Evolutionary conservation across 1,284 basidiomycete species (phyloP), one percentile per base, ranked within the genome.

Genomic region (Crucibulum parvulum): DNA sequence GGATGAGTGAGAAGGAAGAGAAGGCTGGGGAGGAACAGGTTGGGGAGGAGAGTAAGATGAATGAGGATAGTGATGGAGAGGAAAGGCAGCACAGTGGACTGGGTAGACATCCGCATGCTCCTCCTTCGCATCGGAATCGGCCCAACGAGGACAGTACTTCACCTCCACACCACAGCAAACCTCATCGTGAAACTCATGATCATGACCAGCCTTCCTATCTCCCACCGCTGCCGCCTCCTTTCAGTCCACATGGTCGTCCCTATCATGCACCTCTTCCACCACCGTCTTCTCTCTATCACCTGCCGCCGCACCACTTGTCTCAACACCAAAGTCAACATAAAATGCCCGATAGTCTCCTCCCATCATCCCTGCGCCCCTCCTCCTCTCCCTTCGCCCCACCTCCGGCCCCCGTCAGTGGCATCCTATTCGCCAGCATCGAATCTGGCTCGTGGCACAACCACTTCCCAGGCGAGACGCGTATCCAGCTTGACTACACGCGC

Each of bases 391-490:
- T 41, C 47, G 24, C 47, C 50, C 11, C 50, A 56, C 10, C 48
- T 51, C 52, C 51, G 52, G 7, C 24, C 5, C 24, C 39, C 37
- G 13, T 46, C 51, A 31, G 37, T 6, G 41, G 6, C 41, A 13
- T 6, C 13, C 4, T 18, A 34, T 67, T 74, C 55, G 70, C 76
- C 43, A 69, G 71, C 13, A 59, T 78, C 41, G 69, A 73, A 37
- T 66, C 81, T 4, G 80, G 77, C 2, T 69, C 73, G 6, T 82
- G 79, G 77, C 77, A 82, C 57, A 74, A 80, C 53, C 69, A 66
- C 48, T 79, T 73, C 45, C 81, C 81, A 0, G 81, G 82, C 24
- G 83, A 84, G 34, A 74, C 74, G 1, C 78, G 81, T 16, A 71
- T 83, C 10, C 64, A 70, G 11, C 70, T 84, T 36, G 81, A 84